Percentiles rank a stretch among this genome's conserved stretches.
These are phyloP conservation scores for Apophysomyces ossiformis DNA, from an alignment of 371 early-diverging fungal genomes.

Conservation along the genomic window DNA sequence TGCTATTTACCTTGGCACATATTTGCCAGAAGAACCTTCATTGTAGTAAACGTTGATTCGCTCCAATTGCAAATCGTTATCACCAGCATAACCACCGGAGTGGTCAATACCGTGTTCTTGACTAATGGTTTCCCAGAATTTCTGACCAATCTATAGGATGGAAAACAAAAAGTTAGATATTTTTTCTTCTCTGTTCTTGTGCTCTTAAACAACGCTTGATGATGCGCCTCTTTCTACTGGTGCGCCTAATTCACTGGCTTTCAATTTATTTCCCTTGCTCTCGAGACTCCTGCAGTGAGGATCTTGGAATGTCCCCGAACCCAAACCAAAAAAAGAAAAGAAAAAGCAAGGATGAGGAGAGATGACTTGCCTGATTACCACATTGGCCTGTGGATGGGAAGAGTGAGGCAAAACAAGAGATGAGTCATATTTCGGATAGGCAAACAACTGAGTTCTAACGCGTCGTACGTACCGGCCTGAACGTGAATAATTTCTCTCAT, in stretches of 20 bases:
- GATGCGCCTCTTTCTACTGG: conserved; percentile 10
- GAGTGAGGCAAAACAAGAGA: conserved; percentile 1
- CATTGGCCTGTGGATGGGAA: conserved; percentile 67
- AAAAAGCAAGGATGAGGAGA: background rate
- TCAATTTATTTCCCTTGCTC: conserved; percentile 7
- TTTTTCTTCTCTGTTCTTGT: conserved; percentile 5
- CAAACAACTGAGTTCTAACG: conserved; percentile 2
- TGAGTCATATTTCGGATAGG: conserved; percentile 7
- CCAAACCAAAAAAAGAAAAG: conserved; percentile 9
- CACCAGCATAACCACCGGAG: conserved; percentile 79
- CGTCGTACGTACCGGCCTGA: conserved; percentile 84
- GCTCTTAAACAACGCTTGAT: conserved; percentile 15
- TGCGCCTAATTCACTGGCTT: conserved; percentile 9
- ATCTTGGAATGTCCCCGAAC: conserved; percentile 15
- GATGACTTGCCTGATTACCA: conserved; percentile 77
- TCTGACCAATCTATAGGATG: conserved; percentile 73
- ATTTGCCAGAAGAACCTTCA: conserved; percentile 85
- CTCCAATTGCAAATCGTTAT: conserved; percentile 85
- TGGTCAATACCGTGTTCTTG: conserved; percentile 91
- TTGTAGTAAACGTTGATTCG: conserved; percentile 99
- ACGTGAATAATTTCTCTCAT: conserved; percentile 99
- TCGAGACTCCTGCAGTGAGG: conserved; percentile 3
- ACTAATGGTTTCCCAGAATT: conserved; percentile 95
- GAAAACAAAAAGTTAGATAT: background rate
- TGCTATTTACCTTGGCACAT: conserved; percentile 70